These are phyloP conservation scores for Elasticomyces elasticus DNA, from an alignment of 495 filamentous ascomycete species.

Conservation along the genomic window DNA sequence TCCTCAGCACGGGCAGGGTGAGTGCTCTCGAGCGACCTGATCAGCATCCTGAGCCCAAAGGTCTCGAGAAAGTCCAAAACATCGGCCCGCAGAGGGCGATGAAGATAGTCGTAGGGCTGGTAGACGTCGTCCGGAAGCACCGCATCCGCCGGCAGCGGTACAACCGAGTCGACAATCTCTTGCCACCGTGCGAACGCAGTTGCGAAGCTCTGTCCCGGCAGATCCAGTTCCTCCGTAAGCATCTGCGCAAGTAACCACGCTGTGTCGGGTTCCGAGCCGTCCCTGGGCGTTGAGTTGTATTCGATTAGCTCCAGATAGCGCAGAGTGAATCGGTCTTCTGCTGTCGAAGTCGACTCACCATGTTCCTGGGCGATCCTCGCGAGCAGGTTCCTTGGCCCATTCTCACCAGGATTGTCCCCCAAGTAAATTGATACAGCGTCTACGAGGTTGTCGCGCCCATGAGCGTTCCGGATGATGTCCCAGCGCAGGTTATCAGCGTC, in stretches of 20 bases:
- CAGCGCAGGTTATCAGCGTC: neutral
- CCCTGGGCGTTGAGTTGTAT: too few species aligned
- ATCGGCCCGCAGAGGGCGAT: too few species aligned
- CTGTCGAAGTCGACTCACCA: neutral
- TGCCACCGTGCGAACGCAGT: neutral
- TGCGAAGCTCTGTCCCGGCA: neutral
- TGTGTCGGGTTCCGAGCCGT: too few species aligned
- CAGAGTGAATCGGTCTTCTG: neutral
- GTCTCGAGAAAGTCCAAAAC: too few species aligned
- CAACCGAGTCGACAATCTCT: neutral
- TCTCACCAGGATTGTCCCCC: neutral
- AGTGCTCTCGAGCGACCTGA: too few species aligned
- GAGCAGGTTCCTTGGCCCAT: neutral
- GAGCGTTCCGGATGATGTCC: neutral
- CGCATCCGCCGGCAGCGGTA: too few species aligned
- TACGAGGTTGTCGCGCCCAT: neutral
- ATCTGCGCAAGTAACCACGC: too few species aligned
- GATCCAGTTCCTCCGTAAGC: neutral
- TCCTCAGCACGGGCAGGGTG: too few species aligned
- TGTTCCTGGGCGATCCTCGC: neutral
- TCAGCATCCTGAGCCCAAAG: too few species aligned
- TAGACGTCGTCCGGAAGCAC: too few species aligned
- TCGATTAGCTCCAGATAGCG: neutral
- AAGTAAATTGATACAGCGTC: neutral
- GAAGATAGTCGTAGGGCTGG: too few species aligned